A percentile compares a stretch with the other conserved stretches of the same genome.
phyloP scores from a whole-genome alignment of 2,329 filamentous ascomycete genomes.

The Penicillium sp. region DNA sequence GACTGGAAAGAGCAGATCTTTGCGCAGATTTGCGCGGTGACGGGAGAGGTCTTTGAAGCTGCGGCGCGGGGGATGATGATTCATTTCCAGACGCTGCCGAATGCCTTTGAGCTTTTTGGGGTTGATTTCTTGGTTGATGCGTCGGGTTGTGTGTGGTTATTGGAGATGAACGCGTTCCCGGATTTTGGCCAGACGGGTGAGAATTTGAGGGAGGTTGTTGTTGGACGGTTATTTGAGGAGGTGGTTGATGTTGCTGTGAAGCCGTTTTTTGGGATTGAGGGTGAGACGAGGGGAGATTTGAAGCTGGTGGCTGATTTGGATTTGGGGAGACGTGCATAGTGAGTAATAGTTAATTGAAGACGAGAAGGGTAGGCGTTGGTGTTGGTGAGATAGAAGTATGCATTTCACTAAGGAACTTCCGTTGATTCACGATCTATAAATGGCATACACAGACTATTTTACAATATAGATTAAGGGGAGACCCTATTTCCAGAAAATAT shows the following conservation, averaged over 20 bases:
- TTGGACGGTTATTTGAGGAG: slow-evolving; percentile 70
- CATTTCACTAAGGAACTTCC: too few relatives aligned
- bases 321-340: slow-evolving; percentile 30
- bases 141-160: slow-evolving; percentile 60
- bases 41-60: slow-evolving; percentile 76
- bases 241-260: slow-evolving; percentile 62
- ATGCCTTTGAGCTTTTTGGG: slow-evolving; percentile 88
- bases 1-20: slow-evolving; percentile 60
- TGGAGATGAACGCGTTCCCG: slow-evolving; percentile 94
- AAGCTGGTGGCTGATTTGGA: slow-evolving; percentile 40
- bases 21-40: slow-evolving; percentile 65
- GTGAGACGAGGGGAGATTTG: slow-evolving; percentile 27
- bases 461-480: too few relatives aligned
- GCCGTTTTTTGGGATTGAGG: slow-evolving; percentile 56
- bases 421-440: too few relatives aligned
- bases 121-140: slow-evolving; percentile 80
- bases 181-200: slow-evolving; percentile 89
- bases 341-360: slow-evolving; percentile 1
- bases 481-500: slow-evolving; percentile 37
- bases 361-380: too few relatives aligned
- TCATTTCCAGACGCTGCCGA: slow-evolving; percentile 79
- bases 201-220: slow-evolving; percentile 60
- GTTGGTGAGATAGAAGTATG: too few relatives aligned
- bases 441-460: too few relatives aligned
- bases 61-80: slow-evolving; percentile 76